phyloP scores from a whole-genome alignment of 495 filamentous ascomycete genomes.

The Apiosordaria backusii region DNA sequence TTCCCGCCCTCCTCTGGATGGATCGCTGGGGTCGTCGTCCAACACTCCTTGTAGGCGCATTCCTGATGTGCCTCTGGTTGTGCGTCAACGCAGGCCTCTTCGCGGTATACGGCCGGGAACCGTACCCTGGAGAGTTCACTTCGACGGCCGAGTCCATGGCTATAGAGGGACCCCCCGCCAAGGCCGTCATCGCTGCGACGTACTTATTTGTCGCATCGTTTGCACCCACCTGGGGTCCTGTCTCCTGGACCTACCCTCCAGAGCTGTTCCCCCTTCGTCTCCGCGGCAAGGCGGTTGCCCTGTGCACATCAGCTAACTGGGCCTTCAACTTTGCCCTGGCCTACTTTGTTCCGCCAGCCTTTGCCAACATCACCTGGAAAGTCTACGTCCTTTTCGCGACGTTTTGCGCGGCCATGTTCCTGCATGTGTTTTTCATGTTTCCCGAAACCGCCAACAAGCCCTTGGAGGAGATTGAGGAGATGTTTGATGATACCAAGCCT shows the following conservation, averaged over 20 bases:
- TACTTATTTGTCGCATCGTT: conserved; percentile 78
- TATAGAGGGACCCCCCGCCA: conserved; percentile 57
- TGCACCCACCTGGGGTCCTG: conserved; percentile 69
- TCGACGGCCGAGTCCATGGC: conserved; percentile 43
- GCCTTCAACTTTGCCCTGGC: conserved; percentile 76
- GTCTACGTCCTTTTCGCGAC: conserved; percentile 73
- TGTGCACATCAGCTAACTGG: conserved; percentile 71
- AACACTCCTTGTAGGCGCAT: conserved; percentile 61
- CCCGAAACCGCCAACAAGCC: conserved; percentile 81
- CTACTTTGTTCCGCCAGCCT: conserved; percentile 74
- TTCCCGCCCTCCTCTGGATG: conserved; percentile 53
- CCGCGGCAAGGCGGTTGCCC: conserved; percentile 69
- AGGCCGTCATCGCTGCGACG: conserved; percentile 70
- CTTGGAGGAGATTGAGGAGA: conserved; percentile 68
- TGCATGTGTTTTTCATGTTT: conserved; percentile 79
- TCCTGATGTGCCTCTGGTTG: conserved; percentile 65
- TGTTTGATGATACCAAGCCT: conserved; percentile 55
- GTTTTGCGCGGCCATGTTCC: conserved; percentile 66
- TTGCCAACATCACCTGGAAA: conserved; percentile 70
- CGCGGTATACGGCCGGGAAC: conserved; percentile 43
- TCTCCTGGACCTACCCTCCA: conserved; percentile 72
- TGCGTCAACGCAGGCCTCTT: conserved; percentile 69
- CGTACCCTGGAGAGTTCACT: conserved; percentile 35
- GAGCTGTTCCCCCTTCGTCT: conserved; percentile 72
- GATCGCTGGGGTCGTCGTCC: conserved; percentile 60